Conservation (phyloP, 495 filamentous ascomycete genomes). For the Cercophora newfieldiana region DNA sequence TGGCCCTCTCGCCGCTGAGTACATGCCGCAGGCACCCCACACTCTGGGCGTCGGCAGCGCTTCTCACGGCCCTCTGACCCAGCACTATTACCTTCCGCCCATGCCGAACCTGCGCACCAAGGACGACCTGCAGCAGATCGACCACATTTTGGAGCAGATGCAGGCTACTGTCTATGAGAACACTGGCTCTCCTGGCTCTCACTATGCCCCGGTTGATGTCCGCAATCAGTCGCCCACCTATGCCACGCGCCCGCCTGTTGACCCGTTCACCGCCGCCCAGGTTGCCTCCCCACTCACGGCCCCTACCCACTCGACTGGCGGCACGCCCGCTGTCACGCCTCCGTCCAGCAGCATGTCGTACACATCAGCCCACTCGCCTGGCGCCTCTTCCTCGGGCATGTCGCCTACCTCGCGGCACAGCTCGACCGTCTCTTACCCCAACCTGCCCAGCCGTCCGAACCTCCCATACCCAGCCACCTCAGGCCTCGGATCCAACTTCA, state of each 20-base stretch:
- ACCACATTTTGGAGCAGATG: slow-evolving; percentile 92
- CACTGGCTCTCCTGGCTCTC: slow-evolving; percentile 55
- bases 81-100: slow-evolving; percentile 76
- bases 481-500: slow-evolving; percentile 78
- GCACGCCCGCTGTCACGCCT: slow-evolving; percentile 86
- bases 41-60: slow-evolving; percentile 45
- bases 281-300: slow-evolving; percentile 62
- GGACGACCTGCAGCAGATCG: slow-evolving; percentile 86
- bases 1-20: slow-evolving; percentile 63
- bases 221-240: slow-evolving; percentile 74
- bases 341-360: slow-evolving; percentile 86
- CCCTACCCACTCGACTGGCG: slow-evolving; percentile 52
- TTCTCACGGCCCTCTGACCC: slow-evolving; percentile 58
- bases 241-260: slow-evolving; percentile 41
- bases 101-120: slow-evolving; percentile 88
- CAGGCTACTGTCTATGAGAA: slow-evolving; percentile 92
- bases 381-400: slow-evolving; percentile 61
- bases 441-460: slow-evolving; percentile 53
- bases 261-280: slow-evolving; percentile 53
- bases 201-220: slow-evolving; percentile 53
- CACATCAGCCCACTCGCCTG: slow-evolving; percentile 81
- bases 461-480: slow-evolving; percentile 72
- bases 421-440: slow-evolving; percentile 75
- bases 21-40: slow-evolving; percentile 58
- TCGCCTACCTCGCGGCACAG: slow-evolving; percentile 65